Conservation (phyloP, 805 yeast genomes). For the Candida mattraensis region DNA sequence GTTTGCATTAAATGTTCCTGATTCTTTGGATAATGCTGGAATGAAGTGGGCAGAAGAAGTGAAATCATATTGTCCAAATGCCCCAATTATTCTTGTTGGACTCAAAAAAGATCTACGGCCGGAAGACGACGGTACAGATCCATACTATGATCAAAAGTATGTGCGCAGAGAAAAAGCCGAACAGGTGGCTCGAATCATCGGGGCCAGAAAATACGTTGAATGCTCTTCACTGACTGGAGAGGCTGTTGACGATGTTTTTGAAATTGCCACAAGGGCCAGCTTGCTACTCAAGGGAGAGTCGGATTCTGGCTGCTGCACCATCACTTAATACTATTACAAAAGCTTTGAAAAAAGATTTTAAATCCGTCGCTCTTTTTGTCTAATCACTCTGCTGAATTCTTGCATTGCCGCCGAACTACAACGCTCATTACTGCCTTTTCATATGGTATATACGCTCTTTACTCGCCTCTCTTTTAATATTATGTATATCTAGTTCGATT, state of each 20-base stretch:
- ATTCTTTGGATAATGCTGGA: conserved; percentile 78
- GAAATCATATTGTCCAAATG: conserved; percentile 72
- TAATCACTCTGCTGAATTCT: no score
- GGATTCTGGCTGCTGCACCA: conserved; percentile 43
- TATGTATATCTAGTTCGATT: no score
- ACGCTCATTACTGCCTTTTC: no score
- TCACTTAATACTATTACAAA: no score
- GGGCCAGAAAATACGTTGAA: conserved; percentile 81
- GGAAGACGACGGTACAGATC: conserved; percentile 33
- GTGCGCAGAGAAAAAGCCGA: conserved; percentile 64
- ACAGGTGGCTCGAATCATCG: conserved; percentile 70
- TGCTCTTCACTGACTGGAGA: conserved; percentile 93
- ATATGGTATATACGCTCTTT: no score
- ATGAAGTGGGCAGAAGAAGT: conserved; percentile 90
- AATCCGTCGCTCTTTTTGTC: no score
- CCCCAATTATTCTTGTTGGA: conserved; percentile 78
- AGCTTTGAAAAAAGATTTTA: no score
- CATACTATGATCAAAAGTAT: conserved; percentile 38
- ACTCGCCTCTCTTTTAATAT: no score
- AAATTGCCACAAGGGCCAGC: conserved; percentile 84
- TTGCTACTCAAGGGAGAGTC: conserved; percentile 53
- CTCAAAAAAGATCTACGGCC: conserved; percentile 78
- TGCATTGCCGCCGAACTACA: no score
- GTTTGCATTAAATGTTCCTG: conserved; percentile 81
- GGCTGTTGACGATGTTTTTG: conserved; percentile 93